phyloP scores from a whole-genome alignment of 176 grass and related monocot species.

The Musa schizocarpa region DNA sequence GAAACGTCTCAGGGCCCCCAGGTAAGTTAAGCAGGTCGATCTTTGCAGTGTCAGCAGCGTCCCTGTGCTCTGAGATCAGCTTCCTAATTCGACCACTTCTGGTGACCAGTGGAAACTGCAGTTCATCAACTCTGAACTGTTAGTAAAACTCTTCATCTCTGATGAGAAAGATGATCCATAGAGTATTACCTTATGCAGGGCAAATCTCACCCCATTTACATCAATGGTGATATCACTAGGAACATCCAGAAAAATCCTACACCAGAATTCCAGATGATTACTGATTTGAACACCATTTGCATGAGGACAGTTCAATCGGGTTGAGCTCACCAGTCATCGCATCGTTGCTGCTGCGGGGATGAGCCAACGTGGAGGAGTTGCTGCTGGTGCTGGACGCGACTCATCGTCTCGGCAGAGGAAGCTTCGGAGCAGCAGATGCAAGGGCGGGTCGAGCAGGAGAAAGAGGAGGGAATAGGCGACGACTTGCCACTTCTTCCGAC shows the following conservation, averaged over 20 bases:
- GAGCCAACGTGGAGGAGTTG: not conserved
- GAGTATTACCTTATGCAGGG: constrained; percentile 33
- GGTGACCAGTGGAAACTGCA: constrained; percentile 38
- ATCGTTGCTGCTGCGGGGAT: not conserved
- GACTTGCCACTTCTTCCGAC: too few relatives aligned
- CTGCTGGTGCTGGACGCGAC: not conserved
- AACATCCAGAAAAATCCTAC: constrained; percentile 42
- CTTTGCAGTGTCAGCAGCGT: constrained; percentile 20
- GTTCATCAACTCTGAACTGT: not conserved
- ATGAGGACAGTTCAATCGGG: too few relatives aligned
- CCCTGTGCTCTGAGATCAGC: constrained; percentile 24
- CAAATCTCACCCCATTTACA: constrained; percentile 22
- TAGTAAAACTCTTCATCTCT: not conserved
- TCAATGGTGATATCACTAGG: constrained; percentile 35
- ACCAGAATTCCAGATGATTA: not conserved
- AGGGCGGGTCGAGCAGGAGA: not conserved
- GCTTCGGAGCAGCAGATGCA: not conserved
- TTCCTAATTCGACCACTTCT: constrained; percentile 27
- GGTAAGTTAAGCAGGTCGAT: constrained; percentile 29
- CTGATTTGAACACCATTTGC: not conserved
- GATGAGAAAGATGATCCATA: not conserved
- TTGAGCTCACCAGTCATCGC: not conserved
- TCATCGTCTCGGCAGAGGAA: not conserved
- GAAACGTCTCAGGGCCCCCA: constrained; percentile 34
- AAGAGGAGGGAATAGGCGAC: not conserved